Evolutionary conservation across 305 asterid genomes (phyloP), one percentile per base, ranked within the genome.

Genomic region (Petunia hybrid): DNA sequence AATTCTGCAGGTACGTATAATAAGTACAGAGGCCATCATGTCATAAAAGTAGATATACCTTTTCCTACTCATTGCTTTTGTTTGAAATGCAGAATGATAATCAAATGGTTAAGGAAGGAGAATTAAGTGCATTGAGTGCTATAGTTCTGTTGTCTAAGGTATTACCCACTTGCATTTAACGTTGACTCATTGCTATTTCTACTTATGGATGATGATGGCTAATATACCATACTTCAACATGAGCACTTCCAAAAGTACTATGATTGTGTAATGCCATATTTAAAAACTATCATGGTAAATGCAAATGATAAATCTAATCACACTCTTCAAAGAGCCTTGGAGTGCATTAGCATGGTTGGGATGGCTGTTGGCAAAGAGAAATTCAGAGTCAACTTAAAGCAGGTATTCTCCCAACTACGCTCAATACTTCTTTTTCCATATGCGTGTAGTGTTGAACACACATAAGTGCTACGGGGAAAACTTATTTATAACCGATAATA

Each of bases 101-200:
- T 79, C 99, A 95, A 91, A 95, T 95, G 99, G 99, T 95, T 82
- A 97, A 95, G 84, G 99, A 95, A 88, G 98, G 99, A 84, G 94
- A 98, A 84, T 90, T 95, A 56, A 95, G 98, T 77, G 99, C 98
- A 77, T 85, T 95, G 82, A 98, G 98, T 77, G 93, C 98, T 7
- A 98, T 95, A 35, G 6, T 35, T 35, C 40, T 4, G 46, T 5
- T 22, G 3, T 35, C 40, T 12, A 63, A 22, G 31, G 31, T 22
- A 22, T 22, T 22, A 22, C 31, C 31, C 31, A 22, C 31, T 22
- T 22, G 31, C 31, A 22, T 22, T 22, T 22, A 22, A 22, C 31
- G 31, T 22, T 22, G 31, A 22, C 31, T 22, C 31, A 22, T 22
- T 22, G 31, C 31, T 22, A 22, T 22, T 22, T 22, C 31, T 22